A percentile compares a stretch with the other conserved stretches of the same genome.
These are phyloP conservation scores for Colletotrichum costaricense DNA, from an alignment of 2,329 filamentous ascomycete species.

Conservation along the genomic window DNA sequence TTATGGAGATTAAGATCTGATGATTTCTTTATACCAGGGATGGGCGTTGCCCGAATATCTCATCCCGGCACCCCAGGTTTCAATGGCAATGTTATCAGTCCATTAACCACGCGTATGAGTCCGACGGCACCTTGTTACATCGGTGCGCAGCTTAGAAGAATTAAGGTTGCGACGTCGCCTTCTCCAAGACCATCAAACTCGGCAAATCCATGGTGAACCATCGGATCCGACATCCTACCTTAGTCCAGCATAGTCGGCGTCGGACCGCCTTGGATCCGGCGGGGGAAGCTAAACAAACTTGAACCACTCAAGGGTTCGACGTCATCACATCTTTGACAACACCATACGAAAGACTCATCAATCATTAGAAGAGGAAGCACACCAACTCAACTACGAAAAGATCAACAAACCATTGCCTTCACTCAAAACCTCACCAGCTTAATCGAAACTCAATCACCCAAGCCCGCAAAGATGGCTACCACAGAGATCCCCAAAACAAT, in stretches of 20 bases:
- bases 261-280: neutral
- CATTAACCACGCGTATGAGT: accelerated
- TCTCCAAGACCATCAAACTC: neutral
- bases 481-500: neutral
- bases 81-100: neutral
- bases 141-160: neutral
- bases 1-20: neutral
- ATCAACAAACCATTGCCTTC: too few relatives aligned
- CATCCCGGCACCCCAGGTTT: neutral
- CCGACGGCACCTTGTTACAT: neutral
- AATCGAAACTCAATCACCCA: neutral
- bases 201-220: neutral
- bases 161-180: neutral
- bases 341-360: neutral
- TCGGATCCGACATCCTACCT: neutral
- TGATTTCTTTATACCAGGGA: neutral
- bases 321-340: neutral
- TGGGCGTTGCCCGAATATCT: neutral
- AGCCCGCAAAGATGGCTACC: neutral
- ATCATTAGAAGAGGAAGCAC: neutral
- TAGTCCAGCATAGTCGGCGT: neutral
- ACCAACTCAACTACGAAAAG: neutral
- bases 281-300: neutral
- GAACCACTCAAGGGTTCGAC: neutral
- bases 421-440: too few relatives aligned